These are phyloP conservation scores for Chaetoceros muelleri DNA, from an alignment of 108 stramenopile species.

Conservation along the genomic window DNA sequence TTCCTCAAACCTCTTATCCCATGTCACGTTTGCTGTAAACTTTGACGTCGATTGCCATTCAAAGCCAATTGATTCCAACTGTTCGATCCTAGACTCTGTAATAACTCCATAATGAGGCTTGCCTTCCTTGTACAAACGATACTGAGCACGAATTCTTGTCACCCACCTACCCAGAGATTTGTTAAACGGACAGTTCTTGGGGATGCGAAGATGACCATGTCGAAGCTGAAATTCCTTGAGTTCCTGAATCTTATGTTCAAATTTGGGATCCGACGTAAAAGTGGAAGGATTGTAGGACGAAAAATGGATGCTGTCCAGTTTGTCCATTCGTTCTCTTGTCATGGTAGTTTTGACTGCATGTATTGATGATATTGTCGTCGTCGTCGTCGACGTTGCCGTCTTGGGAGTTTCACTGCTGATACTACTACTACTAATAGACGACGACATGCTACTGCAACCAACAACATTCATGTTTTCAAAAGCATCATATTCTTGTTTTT, in stretches of 20 bases:
- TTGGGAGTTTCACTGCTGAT: not conserved
- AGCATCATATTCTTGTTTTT: not conserved
- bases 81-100: slow-evolving; percentile 4
- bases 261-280: no score
- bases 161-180: slow-evolving; percentile 11
- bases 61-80: slow-evolving; percentile 14
- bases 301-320: not conserved
- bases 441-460: no score
- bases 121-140: not conserved
- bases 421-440: no score
- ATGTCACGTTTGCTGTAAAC: slow-evolving; percentile 1
- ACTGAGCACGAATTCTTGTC: slow-evolving; percentile 3
- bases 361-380: not conserved
- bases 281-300: no score
- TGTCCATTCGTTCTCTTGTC: not conserved
- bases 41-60: slow-evolving; percentile 10
- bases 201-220: not conserved
- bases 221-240: not conserved
- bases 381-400: not conserved
- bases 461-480: not conserved
- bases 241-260: not conserved
- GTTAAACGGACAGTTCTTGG: not conserved
- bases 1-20: slow-evolving; percentile 13
- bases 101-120: not conserved
- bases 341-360: not conserved